phyloP scores from a whole-genome alignment of 2,329 filamentous ascomycete genomes.

The Penicillium sp. region DNA sequence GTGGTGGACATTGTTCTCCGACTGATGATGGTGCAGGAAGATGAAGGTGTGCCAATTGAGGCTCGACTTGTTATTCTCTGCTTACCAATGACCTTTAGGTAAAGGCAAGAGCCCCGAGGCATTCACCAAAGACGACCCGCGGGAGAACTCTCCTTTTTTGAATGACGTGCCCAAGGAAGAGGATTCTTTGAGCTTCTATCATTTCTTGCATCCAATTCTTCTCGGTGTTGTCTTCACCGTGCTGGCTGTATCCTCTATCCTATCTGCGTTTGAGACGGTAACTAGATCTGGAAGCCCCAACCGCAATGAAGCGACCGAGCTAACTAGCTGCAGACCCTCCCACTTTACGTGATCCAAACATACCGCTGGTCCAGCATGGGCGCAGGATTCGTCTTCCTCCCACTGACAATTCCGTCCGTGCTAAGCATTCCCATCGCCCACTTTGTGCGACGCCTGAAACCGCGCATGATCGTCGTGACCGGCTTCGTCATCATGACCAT shows the following conservation, averaged over 20 bases:
- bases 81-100: too few species aligned
- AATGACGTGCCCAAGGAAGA: neutral
- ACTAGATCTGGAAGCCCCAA: neutral
- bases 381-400: conserved; percentile 2
- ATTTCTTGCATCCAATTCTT: neutral
- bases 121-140: neutral
- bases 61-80: too few species aligned
- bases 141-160: neutral
- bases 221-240: neutral
- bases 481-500: neutral
- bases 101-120: neutral
- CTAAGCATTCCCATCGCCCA: conserved; percentile 6
- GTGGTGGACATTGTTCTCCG: conserved; percentile 2
- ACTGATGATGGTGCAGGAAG: neutral
- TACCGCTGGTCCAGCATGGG: conserved; percentile 3
- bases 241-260: neutral
- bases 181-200: neutral
- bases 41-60: neutral
- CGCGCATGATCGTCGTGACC: neutral
- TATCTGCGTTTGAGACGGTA: conserved; percentile 3
- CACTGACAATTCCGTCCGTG: conserved; percentile 5
- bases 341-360: conserved; percentile 4
- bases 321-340: conserved; percentile 5
- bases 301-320: neutral
- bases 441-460: neutral